A percentile compares a stretch with the other conserved stretches of the same genome.
Conservation (phyloP, 768 basidiomycete genomes). For the Lyophyllum shimeji region DNA sequence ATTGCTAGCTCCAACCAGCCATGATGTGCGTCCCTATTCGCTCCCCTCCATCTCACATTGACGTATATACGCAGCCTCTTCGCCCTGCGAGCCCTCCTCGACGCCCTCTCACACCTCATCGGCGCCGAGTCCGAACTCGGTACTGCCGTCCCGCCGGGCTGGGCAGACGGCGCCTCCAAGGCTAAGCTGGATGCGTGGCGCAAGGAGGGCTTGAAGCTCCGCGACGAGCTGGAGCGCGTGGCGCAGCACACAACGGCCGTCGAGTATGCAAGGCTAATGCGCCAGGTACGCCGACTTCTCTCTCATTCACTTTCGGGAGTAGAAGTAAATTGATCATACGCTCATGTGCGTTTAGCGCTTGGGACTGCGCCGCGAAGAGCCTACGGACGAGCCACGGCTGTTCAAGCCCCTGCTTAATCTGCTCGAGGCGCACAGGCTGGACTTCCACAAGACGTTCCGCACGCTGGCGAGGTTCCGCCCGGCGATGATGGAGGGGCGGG, state of each 20-base stretch:
- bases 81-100: slow-evolving; percentile 76
- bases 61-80: slow-evolving; percentile 50
- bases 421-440: slow-evolving; percentile 73
- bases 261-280: slow-evolving; percentile 71
- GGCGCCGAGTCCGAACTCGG: slow-evolving; percentile 73
- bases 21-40: slow-evolving; percentile 59
- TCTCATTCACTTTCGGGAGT: neutral
- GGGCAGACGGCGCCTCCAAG: slow-evolving; percentile 54
- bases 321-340: too few species aligned
- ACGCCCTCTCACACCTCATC: slow-evolving; percentile 79
- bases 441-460: slow-evolving; percentile 88
- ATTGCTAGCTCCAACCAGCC: slow-evolving; percentile 61
- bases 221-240: slow-evolving; percentile 61
- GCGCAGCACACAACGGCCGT: slow-evolving; percentile 56
- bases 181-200: slow-evolving; percentile 66
- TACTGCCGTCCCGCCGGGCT: slow-evolving; percentile 54
- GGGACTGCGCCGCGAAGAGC: slow-evolving; percentile 58
- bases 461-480: slow-evolving; percentile 64
- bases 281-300: slow-evolving; percentile 43
- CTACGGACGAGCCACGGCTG: slow-evolving; percentile 59
- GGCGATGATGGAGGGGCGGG: slow-evolving; percentile 20
- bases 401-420: slow-evolving; percentile 72
- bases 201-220: slow-evolving; percentile 50
- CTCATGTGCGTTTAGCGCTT: slow-evolving; percentile 80
- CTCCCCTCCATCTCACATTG: neutral